Base-by-base conservation (phyloP, 2,329 filamentous ascomycete species). In the Cylindrodendrum hubeiense region DNA sequence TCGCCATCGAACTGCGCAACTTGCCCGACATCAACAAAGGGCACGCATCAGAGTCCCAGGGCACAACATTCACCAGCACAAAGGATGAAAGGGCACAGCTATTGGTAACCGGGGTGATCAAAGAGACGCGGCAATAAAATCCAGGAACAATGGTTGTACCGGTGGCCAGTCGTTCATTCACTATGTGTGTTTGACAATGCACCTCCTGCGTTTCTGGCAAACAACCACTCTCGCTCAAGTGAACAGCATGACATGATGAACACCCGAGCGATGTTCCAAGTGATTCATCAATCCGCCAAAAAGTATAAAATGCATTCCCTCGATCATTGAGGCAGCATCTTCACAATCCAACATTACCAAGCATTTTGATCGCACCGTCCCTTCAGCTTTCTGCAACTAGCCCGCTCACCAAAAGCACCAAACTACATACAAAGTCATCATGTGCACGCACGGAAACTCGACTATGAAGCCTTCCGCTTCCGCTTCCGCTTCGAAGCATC, bases 1-100 rank as follows among this genome's bases (percentile, higher is more conserved):
- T 54, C n/a, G 37, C 64, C 17, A 62, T 75, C 28, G 69, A 74
- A 33, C 54, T 75, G 28, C 66, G 54, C 24, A 52, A 33, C 58
- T 65, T 61, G 65, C 9, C 52, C 33, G 54, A 64, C 7, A 41
- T 63, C 44, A 24, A 9, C 9, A 21, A 51, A 44, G 12, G 33
- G 22, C 10, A n/a, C 17, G 43, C 49, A 12, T 15, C 28, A n/a
- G 41, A 47, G 5, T 26, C 56, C 17, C 15, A 17, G 9, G 13
- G 12, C 5, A 37, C 44, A 30, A 3, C 44, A 4, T 12, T 22
- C 6, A 3, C 28, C 5, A 37, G 30, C 19, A 5, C 30, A 8
- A 19, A 15, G 10, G 5, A n/a, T 3, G n/a, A 15, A n/a, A 8
- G 28, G 28, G 12, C 19, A 19, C 21, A 33, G 47, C 47, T 10